Base-by-base conservation (phyloP, 148 eudicot genomes). In the Polygonum aviculare region DNA sequence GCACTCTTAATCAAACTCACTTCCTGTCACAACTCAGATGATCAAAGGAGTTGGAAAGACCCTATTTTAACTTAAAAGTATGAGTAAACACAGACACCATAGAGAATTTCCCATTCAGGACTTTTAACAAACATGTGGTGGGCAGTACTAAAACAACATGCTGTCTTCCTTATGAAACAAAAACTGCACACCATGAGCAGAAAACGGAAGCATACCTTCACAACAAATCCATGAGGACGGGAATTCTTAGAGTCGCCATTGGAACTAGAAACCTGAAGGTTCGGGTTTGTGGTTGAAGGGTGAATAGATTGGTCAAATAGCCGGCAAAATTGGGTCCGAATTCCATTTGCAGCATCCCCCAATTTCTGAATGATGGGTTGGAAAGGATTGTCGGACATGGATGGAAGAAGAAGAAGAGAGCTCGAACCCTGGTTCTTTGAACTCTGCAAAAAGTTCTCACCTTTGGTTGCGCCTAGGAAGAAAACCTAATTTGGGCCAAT, bases 331-430 rank as follows among this genome's bases (percentile, higher is more conserved):
- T 91, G 86, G 67, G 81, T 83, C 80, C 87, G 89, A 76, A 91
- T 80, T n/a, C 85, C 79, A 41, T 55, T 84, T 39, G 96, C 84
- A 18, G 91, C 75, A 67, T 45, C 87, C 51, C 83, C 87, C 33
- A 85, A 76, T 3, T 88, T 82, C 63, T 82, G 72, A 35, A 83
- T 82, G 14, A 93, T 72, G 18, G 79, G 73, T 57, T 87, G 74
- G 12, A 88, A 54, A 19, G 94, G 98, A 74, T 89, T 91, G 55
- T 89, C 92, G 3, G 88, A 80, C 94, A 90, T 89, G 51, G 52
- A 72, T 67, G 45, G 45, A 67, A 67, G 6, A 15, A 12, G 41
- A 63, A 67, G 6, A 15, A 12, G 41, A 63, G 41, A 67, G 72
- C 44, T 67, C 72, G 5, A 67, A 36, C n/a, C 1, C 67, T 22